Base-by-base conservation (phyloP, 2,329 filamentous ascomycete genomes). In the Aureobasidium sp. region DNA sequence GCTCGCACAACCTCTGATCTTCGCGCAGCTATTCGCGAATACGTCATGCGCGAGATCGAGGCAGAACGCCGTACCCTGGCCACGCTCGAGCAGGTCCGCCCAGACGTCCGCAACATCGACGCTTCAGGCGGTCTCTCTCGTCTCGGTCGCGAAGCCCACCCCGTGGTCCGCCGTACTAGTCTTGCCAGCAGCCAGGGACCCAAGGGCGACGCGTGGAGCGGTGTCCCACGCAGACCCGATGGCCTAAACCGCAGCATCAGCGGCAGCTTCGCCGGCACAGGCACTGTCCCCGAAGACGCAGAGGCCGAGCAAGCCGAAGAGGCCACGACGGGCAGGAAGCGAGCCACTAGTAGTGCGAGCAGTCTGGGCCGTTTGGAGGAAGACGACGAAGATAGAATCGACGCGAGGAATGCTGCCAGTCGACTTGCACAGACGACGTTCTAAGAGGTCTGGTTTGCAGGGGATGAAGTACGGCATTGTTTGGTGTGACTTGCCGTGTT, bases 121-220 rank as follows among this genome's bases (percentile, higher is more conserved):
- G 82, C 88, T 40, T 92, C 89, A 7, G 94, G 94, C 60, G 94
- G 94, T 12, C 83, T 99, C 49, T 94, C 89, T 70, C 85, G 94
- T 45, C 82, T 99, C 37, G 94, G 94, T 45, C 86, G 94, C 63
- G 94, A 99, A 76, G 80, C 89, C 17, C 91, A 96, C 72, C 93
- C 94, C 2, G 77, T 86, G 5, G 76, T 78, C 33, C 85, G 94
- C 60, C 85, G 93, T 64, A 77, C 87, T 29, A 93, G 85, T 74
- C 76, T 97, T 67, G 89, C 90, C 17, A 89, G 90, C 50, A 94
- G 89, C 69, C 94, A 99, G 76, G 94, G 94, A 0, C 93, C 94
- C 54, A 96, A 96, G 77, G 94, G 94, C n/a, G 94, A 99, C 74
- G 88, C 94, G 17, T 99, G 94, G 94, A 96, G 91, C 69, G 94